phyloP scores from a whole-genome alignment of 257 asterid genomes.

The Fraxinus anomala region DNA sequence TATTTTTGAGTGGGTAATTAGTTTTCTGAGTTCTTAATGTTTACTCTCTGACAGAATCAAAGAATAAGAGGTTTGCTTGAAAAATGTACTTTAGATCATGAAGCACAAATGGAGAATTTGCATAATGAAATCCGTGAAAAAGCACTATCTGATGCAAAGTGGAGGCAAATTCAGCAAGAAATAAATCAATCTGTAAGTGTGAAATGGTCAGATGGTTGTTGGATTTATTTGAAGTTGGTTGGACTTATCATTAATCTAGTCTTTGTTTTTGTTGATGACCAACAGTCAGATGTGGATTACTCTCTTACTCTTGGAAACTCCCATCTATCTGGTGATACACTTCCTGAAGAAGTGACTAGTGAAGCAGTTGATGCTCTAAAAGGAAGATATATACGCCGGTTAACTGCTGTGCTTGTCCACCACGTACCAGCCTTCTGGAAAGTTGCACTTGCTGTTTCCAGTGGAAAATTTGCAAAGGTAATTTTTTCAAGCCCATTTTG shows the following conservation, averaged over 20 bases:
- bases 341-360: constrained; percentile 45
- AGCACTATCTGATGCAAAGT: constrained; percentile 87
- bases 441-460: constrained; percentile 88
- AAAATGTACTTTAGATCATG: constrained; percentile 86
- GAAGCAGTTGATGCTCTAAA: constrained; percentile 82
- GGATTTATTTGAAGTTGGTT: constrained; percentile 25
- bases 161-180: constrained; percentile 96
- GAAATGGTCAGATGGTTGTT: constrained; percentile 14
- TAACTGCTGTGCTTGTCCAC: constrained; percentile 88
- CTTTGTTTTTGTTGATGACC: constrained; percentile 25
- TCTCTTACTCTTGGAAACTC: constrained; percentile 44
- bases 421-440: constrained; percentile 94
- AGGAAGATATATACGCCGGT: constrained; percentile 80
- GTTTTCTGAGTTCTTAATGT: constrained; percentile 29
- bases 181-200: constrained; percentile 70
- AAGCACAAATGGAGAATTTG: constrained; percentile 76
- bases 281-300: constrained; percentile 66
- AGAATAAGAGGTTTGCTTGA: constrained; percentile 93
- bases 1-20: neutral
- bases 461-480: constrained; percentile 98
- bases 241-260: constrained; percentile 19
- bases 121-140: constrained; percentile 78
- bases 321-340: constrained; percentile 45
- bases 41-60: constrained; percentile 66
- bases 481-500: constrained; percentile 6